Conservation (phyloP, 305 asterid species). For the Ruellia speciosa region DNA sequence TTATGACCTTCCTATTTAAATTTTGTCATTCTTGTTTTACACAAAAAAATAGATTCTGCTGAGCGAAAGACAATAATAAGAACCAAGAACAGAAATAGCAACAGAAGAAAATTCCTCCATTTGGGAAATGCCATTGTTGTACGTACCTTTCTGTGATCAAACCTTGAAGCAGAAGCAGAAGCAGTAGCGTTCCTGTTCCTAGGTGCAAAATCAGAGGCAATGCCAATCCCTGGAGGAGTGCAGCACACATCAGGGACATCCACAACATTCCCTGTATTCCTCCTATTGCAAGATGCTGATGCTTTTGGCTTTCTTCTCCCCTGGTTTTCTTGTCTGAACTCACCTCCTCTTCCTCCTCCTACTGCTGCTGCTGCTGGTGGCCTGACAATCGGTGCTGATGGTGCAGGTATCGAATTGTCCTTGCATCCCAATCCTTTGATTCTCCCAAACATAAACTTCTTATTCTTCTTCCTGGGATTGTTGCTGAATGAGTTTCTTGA, state of each 20-base stretch:
- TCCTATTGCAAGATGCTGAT: background rate
- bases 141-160: slow-evolving; percentile 39
- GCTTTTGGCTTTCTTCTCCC: slow-evolving; percentile 17
- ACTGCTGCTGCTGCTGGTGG: slow-evolving; percentile 26
- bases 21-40: background rate
- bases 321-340: slow-evolving; percentile 20
- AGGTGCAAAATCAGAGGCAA: slow-evolving; percentile 47
- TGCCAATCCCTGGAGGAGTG: slow-evolving; percentile 60
- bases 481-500: slow-evolving; percentile 18
- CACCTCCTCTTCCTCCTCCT: slow-evolving; percentile 22
- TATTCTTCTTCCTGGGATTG: slow-evolving; percentile 26
- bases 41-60: no score
- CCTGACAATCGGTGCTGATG: slow-evolving; percentile 31
- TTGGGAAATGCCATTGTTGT: background rate
- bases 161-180: slow-evolving; percentile 28
- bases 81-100: background rate
- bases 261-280: slow-evolving; percentile 30
- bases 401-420: slow-evolving; percentile 24
- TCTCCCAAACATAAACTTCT: slow-evolving; percentile 23
- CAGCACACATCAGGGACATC: slow-evolving; percentile 50
- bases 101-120: background rate
- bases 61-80: no score
- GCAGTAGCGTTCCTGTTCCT: slow-evolving; percentile 18
- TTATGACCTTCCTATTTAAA: no score
- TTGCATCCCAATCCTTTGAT: slow-evolving; percentile 43